Base-by-base conservation (phyloP, 148 eudicot species). In the Pharnaceum exiguum region DNA sequence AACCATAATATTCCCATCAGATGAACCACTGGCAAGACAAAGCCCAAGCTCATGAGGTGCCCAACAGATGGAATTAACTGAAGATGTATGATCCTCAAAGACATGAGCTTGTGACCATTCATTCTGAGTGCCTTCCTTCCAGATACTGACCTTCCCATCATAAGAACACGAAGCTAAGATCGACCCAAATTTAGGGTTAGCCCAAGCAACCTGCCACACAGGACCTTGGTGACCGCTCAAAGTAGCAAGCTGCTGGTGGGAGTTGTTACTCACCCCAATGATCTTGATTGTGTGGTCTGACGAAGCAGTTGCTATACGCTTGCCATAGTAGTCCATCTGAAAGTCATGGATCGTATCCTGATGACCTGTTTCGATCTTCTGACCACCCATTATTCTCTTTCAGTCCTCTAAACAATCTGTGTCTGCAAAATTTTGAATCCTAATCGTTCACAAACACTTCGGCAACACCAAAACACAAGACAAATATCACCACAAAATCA, bases 131-230 rank as follows among this genome's bases (percentile, higher is more conserved):
- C 79, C 79, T 40, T 75, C 79, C 69, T 71, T 75, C 79, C 79
- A 75, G 12, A 75, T 66, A 15, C 71, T 66, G 17, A 71, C 75
- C 57, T 48, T 70, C 10, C 79, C 75, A 43, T 75, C 75, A 46
- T 51, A 70, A 1, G 75, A 75, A 46, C 75, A 70, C 0, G 79
- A 70, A 27, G 79, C 79, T 18, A 75, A 56, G 30, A 75, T 54
- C 4, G 79, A 66, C 22, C 75, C 79, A 16, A 65, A 70, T 22
- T 75, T 75, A 8, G 79, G 79, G 40, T 75, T 64, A 2, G 75
- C 75, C 79, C 79, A 75, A 4, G 64, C 43, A 50, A 75, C 71
- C 72, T 75, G 75, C 75, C 79, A 75, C 35, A 75, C 79, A 19
- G 79, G 79, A 19, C 79, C 79, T 24, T 75, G 75, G 57, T 70